A percentile compares a stretch with the other conserved stretches of the same genome.
phyloP scores from a whole-genome alignment of 2,329 filamentous ascomycete genomes.

The Taxawa tesnikishii region DNA sequence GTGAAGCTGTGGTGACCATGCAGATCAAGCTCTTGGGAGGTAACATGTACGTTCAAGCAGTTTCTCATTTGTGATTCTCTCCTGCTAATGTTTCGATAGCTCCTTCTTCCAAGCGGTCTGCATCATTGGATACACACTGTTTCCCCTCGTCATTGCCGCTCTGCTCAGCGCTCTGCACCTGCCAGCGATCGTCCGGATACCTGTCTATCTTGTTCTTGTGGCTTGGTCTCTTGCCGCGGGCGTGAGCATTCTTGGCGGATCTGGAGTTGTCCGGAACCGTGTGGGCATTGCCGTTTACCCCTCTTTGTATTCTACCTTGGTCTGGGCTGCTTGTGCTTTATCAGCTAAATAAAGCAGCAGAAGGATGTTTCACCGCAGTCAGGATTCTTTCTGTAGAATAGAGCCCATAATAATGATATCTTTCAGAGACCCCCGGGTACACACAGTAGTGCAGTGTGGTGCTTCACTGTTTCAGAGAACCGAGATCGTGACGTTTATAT shows the following conservation, averaged over 20 bases:
- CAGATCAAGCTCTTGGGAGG: slow-evolving; percentile 95
- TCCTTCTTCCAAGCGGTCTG: slow-evolving; percentile 97
- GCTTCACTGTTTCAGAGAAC: no score
- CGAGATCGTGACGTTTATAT: no score
- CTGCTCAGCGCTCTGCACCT: slow-evolving; percentile 75
- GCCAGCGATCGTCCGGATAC: slow-evolving; percentile 70
- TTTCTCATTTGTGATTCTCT: neutral
- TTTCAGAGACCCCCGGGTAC: no score
- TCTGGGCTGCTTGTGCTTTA: slow-evolving; percentile 90
- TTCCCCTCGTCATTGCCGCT: slow-evolving; percentile 87
- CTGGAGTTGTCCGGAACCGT: slow-evolving; percentile 87
- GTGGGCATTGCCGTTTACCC: slow-evolving; percentile 92
- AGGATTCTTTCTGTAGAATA: neutral
- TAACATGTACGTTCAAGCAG: slow-evolving; percentile 64
- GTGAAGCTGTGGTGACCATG: slow-evolving; percentile 89
- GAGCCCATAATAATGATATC: no score
- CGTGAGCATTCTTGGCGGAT: slow-evolving; percentile 89
- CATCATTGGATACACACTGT: slow-evolving; percentile 96
- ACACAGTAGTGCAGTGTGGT: no score
- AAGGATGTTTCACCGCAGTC: no score
- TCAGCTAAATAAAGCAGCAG: slow-evolving; percentile 74
- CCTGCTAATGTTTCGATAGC: slow-evolving; percentile 37
- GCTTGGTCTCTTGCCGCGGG: slow-evolving; percentile 91
- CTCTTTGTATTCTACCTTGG: slow-evolving; percentile 91
- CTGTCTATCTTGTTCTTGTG: slow-evolving; percentile 78